phyloP scores from a whole-genome alignment of 2,329 filamentous ascomycete species.

The Trichoderma simmonsii region DNA sequence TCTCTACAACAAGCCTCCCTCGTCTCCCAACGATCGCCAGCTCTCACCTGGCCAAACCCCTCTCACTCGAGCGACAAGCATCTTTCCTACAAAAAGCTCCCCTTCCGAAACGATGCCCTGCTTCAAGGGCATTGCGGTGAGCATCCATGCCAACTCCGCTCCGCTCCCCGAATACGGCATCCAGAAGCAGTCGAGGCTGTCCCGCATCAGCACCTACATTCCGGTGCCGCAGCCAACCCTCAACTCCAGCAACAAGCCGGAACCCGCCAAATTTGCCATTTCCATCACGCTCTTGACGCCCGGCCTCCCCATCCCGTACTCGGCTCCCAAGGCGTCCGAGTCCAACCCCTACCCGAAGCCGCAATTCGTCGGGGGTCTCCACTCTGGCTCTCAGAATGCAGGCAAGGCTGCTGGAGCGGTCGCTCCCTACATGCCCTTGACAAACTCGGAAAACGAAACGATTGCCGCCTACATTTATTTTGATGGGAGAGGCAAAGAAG shows the following conservation, averaged over 20 bases:
- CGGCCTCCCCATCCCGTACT: constrained; percentile 86
- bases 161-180: constrained; percentile 91
- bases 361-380: constrained; percentile 71
- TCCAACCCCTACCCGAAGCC: constrained; percentile 77
- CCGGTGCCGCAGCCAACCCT: constrained; percentile 87
- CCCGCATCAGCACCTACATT: constrained; percentile 95
- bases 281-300: constrained; percentile 94
- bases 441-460: constrained; percentile 90
- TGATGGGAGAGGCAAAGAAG: constrained; percentile 90
- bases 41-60: constrained; percentile 5
- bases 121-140: constrained; percentile 98
- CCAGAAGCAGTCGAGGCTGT: constrained; percentile 86
- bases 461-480: constrained; percentile 99
- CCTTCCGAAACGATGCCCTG: constrained; percentile 67
- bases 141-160: constrained; percentile 78
- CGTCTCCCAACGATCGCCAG: constrained; percentile 14
- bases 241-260: constrained; percentile 63
- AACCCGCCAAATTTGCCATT: constrained; percentile 95
- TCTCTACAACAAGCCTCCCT: constrained; percentile 4
- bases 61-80: background rate
- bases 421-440: constrained; percentile 86
- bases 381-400: constrained; percentile 49
- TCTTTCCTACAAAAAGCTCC: background rate
- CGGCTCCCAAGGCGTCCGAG: constrained; percentile 74
- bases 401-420: constrained; percentile 55